Conservation (phyloP, 1,284 basidiomycete genomes). For the Cryptococcus sp. region DNA sequence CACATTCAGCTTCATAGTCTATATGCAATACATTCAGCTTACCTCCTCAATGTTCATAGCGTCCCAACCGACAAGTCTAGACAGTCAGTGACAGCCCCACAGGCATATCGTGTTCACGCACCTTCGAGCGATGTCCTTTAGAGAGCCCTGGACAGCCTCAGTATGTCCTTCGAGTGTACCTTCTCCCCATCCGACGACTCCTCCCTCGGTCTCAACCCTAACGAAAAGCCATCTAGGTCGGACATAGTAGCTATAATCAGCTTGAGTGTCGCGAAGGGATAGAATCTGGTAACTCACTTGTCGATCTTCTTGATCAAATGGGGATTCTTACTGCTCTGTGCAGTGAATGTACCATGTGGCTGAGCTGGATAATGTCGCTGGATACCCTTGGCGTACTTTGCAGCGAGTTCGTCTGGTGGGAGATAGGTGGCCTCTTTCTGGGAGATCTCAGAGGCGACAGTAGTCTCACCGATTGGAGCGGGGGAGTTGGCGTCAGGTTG, state of each 20-base stretch:
- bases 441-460: conserved; percentile 23
- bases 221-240: conserved; percentile 74
- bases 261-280: not conserved
- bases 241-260: conserved; percentile 55
- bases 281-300: conserved; percentile 8
- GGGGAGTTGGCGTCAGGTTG: conserved; percentile 16
- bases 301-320: conserved; percentile 45
- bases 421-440: conserved; percentile 33
- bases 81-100: not conserved
- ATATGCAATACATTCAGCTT: not conserved
- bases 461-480: conserved; percentile 22
- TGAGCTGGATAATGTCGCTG: conserved; percentile 25
- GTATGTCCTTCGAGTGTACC: conserved; percentile 54
- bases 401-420: conserved; percentile 36
- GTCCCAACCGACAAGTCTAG: conserved; percentile 54
- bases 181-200: conserved; percentile 62
- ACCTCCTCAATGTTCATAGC: conserved; percentile 64
- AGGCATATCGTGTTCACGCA: conserved; percentile 29
- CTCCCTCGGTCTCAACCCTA: conserved; percentile 63
- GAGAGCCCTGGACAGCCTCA: conserved; percentile 69
- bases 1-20: conserved; percentile 24
- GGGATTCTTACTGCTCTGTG: conserved; percentile 16
- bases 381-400: conserved; percentile 36
- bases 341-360: conserved; percentile 19
- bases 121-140: conserved; percentile 58